These are phyloP conservation scores for Saccharum spontaneum DNA, from an alignment of 176 grass and related monocot species.

Conservation along the genomic window DNA sequence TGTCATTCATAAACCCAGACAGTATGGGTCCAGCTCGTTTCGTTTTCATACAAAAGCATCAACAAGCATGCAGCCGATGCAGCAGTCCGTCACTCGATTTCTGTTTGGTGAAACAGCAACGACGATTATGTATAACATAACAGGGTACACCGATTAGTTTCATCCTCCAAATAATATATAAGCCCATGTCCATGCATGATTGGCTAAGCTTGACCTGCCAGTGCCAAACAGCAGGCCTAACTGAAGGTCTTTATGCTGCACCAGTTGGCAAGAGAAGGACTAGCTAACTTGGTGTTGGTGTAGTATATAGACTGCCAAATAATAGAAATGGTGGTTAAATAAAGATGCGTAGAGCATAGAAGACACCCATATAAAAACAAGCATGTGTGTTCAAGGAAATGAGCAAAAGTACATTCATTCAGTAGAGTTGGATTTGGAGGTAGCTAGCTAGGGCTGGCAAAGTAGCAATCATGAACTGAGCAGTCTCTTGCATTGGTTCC, in stretches of 20 bases:
- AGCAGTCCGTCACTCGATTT: neutral
- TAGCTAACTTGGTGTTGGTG: neutral
- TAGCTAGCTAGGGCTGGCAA: neutral
- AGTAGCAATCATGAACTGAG: neutral
- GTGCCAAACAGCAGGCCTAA: slow-evolving; percentile 37
- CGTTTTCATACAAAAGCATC: neutral
- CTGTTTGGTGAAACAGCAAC: slow-evolving; percentile 1
- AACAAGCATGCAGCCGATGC: neutral
- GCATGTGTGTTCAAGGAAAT: neutral
- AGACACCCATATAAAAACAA: slow-evolving; percentile 12
- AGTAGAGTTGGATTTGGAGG: neutral
- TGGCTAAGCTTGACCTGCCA: neutral
- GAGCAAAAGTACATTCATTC: neutral
- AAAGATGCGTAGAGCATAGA: neutral
- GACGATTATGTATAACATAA: neutral
- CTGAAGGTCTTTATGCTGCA: slow-evolving; percentile 5
- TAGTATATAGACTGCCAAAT: neutral
- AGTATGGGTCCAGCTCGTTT: neutral
- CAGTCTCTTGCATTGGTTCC: neutral
- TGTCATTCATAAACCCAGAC: slow-evolving; percentile 10
- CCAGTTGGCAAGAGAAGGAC: slow-evolving; percentile 21
- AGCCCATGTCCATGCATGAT: neutral
- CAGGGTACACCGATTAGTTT: neutral
- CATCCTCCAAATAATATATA: neutral
- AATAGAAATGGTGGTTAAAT: neutral